Evolutionary conservation across 176 grass and related monocot species (phyloP), one percentile per base, ranked within the genome.

Genomic region (Carex scoparia): DNA sequence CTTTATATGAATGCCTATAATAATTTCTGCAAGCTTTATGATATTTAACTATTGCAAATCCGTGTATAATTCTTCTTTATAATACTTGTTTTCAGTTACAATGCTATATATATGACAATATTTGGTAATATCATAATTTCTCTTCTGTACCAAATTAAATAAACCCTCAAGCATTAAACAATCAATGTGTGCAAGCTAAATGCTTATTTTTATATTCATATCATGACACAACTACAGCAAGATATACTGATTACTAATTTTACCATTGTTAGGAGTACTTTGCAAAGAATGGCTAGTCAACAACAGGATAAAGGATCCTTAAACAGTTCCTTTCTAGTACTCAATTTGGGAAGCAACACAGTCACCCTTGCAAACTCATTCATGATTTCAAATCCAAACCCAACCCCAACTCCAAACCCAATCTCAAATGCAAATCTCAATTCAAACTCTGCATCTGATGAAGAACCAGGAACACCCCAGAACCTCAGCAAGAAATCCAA

Each of bases 241-340:
- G 11, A 23, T 81, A 23, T 57, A 48, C 35, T 13, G 1, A 42
- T 53, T 69, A 53, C 23, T 83, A 56, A 51, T 56, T 48, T 68
- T 16, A 46, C 30, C 46, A 32, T 69, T 46, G 40, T 31, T 18
- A 69, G 63, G 81, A 55, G 5, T 69, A 68, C 2, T 55, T 69
- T 54, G 23, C 61, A 83, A 55, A 66, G 13, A 78, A 83, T 83
- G 81, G 40, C 62, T 5, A 65, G 9, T 65, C 81, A 69, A 68
- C 73, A 56, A 10, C 51, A 78, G 78, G 78, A 71, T 63, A 87
- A 87, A 81, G 44, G 60, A 37, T 51, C 78, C 32, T 57, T 62
- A 8, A 88, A 88, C 77, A 61, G 87, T 44, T 84, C 87, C 10
- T 88, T 88, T 77, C 77, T 88, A 72, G 46, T 88, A 48, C 87